Evolutionary conservation across 2,329 filamentous ascomycete genomes (phyloP).

Genomic region (Phaeosphaeria sp.): DNA sequence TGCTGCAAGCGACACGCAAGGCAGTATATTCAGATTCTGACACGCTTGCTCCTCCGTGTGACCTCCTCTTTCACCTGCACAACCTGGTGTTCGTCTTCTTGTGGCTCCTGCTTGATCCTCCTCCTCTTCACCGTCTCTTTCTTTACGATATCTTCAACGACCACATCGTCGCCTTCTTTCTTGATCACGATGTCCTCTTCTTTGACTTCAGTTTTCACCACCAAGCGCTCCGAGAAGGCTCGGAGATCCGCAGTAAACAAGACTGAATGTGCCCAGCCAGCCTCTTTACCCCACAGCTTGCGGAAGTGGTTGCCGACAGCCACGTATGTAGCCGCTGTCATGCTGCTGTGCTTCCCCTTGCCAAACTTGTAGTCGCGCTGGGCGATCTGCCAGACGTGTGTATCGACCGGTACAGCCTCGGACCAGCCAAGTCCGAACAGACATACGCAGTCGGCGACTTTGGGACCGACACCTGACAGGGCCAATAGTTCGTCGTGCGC

Average conservation of each 20-base stretch:
- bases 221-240: constrained; percentile 76
- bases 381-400: constrained; percentile 97
- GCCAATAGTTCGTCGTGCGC: constrained; percentile 82
- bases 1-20: no score
- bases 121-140: constrained; percentile 48
- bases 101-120: constrained; percentile 45
- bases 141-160: constrained; percentile 25
- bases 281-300: constrained; percentile 87
- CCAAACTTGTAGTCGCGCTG: constrained; percentile 95
- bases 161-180: constrained; percentile 32
- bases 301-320: constrained; percentile 91
- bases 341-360: constrained; percentile 78
- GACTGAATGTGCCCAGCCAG: constrained; percentile 97
- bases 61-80: constrained; percentile 49
- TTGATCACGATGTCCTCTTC: constrained; percentile 50
- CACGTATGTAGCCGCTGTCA: constrained; percentile 89
- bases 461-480: constrained; percentile 90
- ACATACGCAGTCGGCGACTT: constrained; percentile 96
- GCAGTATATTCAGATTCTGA: background rate
- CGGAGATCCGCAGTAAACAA: constrained; percentile 92
- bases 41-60: constrained; percentile 42
- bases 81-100: constrained; percentile 48
- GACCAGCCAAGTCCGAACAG: constrained; percentile 97
- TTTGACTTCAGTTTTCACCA: constrained; percentile 57
- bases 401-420: constrained; percentile 94